phyloP scores from a whole-genome alignment of 2,329 filamentous ascomycete species.

The Chaetomium globosum region DNA sequence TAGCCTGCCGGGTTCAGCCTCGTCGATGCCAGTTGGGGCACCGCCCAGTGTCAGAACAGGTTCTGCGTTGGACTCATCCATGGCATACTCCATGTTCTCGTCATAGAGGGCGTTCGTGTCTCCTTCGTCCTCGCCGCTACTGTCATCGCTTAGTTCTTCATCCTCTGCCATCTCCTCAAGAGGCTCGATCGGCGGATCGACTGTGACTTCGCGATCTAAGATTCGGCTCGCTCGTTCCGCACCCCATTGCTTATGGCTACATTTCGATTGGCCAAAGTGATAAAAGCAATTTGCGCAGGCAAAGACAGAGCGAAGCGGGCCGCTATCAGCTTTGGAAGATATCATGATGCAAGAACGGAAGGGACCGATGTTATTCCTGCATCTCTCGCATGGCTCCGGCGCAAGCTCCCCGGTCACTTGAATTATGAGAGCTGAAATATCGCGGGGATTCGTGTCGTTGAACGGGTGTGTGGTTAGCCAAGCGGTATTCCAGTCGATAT shows the following conservation, averaged over 20 bases:
- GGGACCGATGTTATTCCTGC: conserved; percentile 36
- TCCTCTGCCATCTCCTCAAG: neutral
- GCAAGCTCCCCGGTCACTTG: conserved; percentile 41
- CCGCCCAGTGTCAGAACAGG: neutral
- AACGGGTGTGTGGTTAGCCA: conserved; percentile 33
- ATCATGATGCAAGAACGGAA: conserved; percentile 41
- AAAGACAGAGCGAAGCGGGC: conserved; percentile 25
- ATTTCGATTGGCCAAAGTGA: conserved; percentile 35
- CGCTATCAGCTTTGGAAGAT: conserved; percentile 25
- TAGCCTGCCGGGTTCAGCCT: conserved; percentile 27
- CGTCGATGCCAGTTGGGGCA: neutral
- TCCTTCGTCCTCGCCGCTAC: neutral
- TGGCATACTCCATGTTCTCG: neutral
- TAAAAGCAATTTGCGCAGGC: conserved; percentile 42
- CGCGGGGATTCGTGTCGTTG: conserved; percentile 35
- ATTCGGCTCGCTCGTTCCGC: conserved; percentile 23
- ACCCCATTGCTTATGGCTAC: conserved; percentile 31
- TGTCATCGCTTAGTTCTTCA: neutral
- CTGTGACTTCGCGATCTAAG: neutral
- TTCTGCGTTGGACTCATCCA: neutral
- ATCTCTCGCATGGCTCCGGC: conserved; percentile 36
- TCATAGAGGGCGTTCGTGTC: neutral
- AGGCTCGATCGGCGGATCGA: no score
- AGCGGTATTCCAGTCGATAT: conserved; percentile 39
- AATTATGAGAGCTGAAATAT: conserved; percentile 40